Conservation (phyloP, 83 land plant species). For the Thuja plicata region DNA sequence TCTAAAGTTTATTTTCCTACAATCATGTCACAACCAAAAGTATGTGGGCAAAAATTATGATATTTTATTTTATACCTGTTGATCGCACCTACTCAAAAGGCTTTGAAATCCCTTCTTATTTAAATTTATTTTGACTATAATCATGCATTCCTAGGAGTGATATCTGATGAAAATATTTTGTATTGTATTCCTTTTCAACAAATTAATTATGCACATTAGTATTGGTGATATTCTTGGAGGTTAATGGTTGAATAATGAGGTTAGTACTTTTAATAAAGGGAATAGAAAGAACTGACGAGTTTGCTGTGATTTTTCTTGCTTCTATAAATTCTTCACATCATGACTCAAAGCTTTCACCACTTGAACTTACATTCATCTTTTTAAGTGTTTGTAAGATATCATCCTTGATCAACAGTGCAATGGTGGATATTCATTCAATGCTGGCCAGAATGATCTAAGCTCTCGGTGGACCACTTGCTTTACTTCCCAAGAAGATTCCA, state of each 20-base stretch:
- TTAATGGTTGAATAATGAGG: constrained; percentile 28
- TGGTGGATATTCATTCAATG: constrained; percentile 39
- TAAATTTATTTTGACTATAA: too few relatives aligned
- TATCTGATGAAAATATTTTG: too few relatives aligned
- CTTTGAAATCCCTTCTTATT: too few relatives aligned
- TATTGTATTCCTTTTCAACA: too few relatives aligned
- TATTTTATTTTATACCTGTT: too few relatives aligned
- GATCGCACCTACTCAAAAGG: too few relatives aligned
- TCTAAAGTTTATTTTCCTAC: too few relatives aligned
- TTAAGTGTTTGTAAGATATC: background rate
- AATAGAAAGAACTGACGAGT: background rate
- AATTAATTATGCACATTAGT: too few relatives aligned
- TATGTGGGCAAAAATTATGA: too few relatives aligned
- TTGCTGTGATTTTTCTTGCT: background rate
- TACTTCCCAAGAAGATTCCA: constrained; percentile 70
- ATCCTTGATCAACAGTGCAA: constrained; percentile 14
- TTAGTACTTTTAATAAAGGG: constrained; percentile 12
- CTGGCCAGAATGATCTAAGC: constrained; percentile 55
- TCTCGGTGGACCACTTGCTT: constrained; percentile 53
- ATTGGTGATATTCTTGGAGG: too few relatives aligned
- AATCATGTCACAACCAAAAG: too few relatives aligned
- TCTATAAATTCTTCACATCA: constrained; percentile 23
- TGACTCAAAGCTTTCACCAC: constrained; percentile 49
- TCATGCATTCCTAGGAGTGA: too few relatives aligned
- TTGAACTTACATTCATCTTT: constrained; percentile 15